Percentiles rank a stretch among this genome's conserved stretches.
phyloP scores from a whole-genome alignment of 768 basidiomycete species.

The Peribolospora kevripleyi region DNA sequence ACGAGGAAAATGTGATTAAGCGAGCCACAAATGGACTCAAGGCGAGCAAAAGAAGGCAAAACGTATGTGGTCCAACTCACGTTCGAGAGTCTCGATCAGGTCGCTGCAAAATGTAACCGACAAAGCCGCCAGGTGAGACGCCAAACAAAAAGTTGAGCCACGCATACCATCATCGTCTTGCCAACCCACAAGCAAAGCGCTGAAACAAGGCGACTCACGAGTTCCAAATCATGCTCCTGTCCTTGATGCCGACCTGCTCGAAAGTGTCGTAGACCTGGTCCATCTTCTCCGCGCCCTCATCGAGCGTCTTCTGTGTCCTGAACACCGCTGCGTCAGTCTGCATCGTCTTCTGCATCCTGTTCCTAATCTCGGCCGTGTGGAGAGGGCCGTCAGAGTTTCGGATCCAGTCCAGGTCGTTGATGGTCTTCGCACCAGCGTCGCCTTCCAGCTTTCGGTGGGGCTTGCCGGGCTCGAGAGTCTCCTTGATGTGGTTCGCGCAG shows the following conservation, averaged over 20 bases:
- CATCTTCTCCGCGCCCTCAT: conserved; percentile 77
- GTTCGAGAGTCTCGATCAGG: conserved; percentile 86
- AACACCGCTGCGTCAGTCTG: conserved; percentile 95
- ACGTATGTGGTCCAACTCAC: too few species aligned
- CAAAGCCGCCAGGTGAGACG: neutral
- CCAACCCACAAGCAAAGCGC: neutral
- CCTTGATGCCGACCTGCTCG: conserved; percentile 81
- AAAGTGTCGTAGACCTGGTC: conserved; percentile 65
- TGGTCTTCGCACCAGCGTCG: conserved; percentile 57
- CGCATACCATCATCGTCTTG: neutral
- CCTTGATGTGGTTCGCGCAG: conserved; percentile 91
- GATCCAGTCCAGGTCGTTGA: conserved; percentile 68
- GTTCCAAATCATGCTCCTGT: conserved; percentile 99
- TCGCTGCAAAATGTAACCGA: conserved; percentile 31
- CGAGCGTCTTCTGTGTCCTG: conserved; percentile 44
- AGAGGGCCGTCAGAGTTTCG: conserved; percentile 58
- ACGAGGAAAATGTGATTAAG: neutral
- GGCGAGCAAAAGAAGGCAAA: neutral
- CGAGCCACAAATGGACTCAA: neutral
- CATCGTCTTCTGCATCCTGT: conserved; percentile 92
- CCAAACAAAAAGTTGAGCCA: too few species aligned
- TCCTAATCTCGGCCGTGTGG: conserved; percentile 66
- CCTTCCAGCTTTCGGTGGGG: conserved; percentile 71
- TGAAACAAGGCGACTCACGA: conserved; percentile 35
- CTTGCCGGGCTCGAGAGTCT: conserved; percentile 66